Evolutionary conservation across 441 rosid species (phyloP).

Genomic region (Arabidopsis lyrata): DNA sequence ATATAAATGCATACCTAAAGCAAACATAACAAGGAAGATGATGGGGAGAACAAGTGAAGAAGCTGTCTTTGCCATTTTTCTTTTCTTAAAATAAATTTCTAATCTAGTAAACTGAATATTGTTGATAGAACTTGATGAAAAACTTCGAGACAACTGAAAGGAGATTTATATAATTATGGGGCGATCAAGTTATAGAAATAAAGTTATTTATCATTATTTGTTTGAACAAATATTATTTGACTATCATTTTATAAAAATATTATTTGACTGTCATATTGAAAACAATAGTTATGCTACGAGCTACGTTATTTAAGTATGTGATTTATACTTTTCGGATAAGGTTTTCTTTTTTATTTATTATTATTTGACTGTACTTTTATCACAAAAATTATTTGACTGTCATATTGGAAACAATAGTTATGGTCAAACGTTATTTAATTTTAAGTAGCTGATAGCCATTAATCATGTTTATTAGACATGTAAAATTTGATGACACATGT

Average conservation of each 20-base stretch:
- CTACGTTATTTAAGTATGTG: no score
- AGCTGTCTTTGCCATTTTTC: background rate
- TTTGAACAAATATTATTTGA: background rate
- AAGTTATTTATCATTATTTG: background rate
- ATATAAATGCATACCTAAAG: constrained; percentile 23
- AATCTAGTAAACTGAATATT: background rate
- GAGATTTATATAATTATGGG: background rate
- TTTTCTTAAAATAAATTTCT: background rate
- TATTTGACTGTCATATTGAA: no score
- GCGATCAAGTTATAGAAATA: background rate
- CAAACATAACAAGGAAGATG: constrained; percentile 23
- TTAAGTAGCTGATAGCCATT: no score
- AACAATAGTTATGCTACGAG: no score
- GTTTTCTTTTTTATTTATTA: no score
- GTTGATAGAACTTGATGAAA: background rate
- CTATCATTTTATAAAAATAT: no score
- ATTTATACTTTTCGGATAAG: no score
- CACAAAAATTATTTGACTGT: background rate
- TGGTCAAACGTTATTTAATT: background rate
- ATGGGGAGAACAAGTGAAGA: background rate
- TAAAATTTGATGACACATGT: no score
- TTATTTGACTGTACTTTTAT: background rate
- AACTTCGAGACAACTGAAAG: background rate
- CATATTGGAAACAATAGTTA: background rate
- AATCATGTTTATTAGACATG: no score